Evolutionary conservation across 257 asterid genomes (phyloP).

Genomic region (Fraxinus pennsylvanica): DNA sequence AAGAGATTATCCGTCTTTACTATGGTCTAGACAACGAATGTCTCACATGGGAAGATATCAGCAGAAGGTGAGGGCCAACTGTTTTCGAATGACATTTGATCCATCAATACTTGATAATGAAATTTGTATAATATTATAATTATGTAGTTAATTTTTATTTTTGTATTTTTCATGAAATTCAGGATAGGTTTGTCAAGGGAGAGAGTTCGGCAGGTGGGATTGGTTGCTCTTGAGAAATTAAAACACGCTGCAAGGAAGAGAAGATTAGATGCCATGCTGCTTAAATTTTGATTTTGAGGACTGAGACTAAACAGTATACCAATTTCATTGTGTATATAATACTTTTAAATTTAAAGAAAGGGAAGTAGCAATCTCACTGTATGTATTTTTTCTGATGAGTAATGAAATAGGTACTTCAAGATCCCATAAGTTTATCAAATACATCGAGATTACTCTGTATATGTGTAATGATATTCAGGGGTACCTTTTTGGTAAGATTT

Average conservation of each 20-base stretch:
- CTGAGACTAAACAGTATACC: background rate
- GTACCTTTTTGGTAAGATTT: too few species aligned
- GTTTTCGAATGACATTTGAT: background rate
- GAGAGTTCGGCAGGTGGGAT: constrained; percentile 97
- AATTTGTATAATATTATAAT: background rate
- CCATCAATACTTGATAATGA: background rate
- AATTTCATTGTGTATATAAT: background rate
- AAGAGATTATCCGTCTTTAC: constrained; percentile 80
- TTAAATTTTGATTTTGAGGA: constrained; percentile 41
- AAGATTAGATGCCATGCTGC: constrained; percentile 74
- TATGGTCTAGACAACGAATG: constrained; percentile 83
- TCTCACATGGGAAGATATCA: constrained; percentile 97
- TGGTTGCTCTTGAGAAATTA: constrained; percentile 89
- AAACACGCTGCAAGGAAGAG: constrained; percentile 81
- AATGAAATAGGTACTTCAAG: background rate
- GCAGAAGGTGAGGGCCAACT: constrained; percentile 57
- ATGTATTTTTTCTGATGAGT: background rate
- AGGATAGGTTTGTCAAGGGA: constrained; percentile 97
- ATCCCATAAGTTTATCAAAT: background rate
- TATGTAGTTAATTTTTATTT: background rate
- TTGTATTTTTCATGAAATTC: constrained; percentile 25
- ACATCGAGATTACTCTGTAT: background rate
- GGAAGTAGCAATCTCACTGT: background rate
- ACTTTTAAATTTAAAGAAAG: background rate
- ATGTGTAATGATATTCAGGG: background rate